Base-by-base conservation (phyloP, 352 stramenopile species). In the Phytophthora ohioensis region DNA sequence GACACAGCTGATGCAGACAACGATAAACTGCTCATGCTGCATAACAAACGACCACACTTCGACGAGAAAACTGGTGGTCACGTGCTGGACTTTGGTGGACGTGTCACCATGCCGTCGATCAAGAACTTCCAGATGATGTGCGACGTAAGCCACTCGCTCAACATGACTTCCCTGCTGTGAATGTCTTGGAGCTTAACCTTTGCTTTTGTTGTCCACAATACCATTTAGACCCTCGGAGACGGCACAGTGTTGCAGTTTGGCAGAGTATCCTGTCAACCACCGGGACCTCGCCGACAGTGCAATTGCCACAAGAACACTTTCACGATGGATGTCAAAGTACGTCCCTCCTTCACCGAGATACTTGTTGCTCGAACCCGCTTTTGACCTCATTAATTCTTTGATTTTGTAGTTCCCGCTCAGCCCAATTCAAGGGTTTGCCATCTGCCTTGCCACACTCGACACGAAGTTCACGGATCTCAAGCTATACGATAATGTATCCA, bases 241-340 rank as follows among this genome's bases (percentile, higher is more conserved):
- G 77, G 75, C 36, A 79, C 75, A 1, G 60, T 85, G 12, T 65
- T 92, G 6, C 82, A 90, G 65, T 92, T 91, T 48, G 82, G 82
- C 8, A 75, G 84, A n/a, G 69, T 92, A 15, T 90, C 81, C 3
- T 91, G 84, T 38, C 79, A 85, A 41, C 81, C 79, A 11, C 67
- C 74, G 5, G 80, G 80, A 5, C 82, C 82, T n/a, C 68, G 68
- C 10, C 31, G 41, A 41, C 81, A 90, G 61, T 90, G 78, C 69
- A 87, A 84, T 46, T 90, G 83, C 69, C 83, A 91, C 74, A 92
- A 98, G 46, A 81, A 97, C 60, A 80, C 69, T 7, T 99, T 99
- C 76, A 97, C 88, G 2, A 97, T 98, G 90, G 95, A 99, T 69
- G 87, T 98, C 72, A 76, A 81, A 75, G 78, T 75, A 80, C 82